These are phyloP conservation scores for Aristolochia fimbriata DNA, from an alignment of 164 flowering plant genomes.

Conservation along the genomic window DNA sequence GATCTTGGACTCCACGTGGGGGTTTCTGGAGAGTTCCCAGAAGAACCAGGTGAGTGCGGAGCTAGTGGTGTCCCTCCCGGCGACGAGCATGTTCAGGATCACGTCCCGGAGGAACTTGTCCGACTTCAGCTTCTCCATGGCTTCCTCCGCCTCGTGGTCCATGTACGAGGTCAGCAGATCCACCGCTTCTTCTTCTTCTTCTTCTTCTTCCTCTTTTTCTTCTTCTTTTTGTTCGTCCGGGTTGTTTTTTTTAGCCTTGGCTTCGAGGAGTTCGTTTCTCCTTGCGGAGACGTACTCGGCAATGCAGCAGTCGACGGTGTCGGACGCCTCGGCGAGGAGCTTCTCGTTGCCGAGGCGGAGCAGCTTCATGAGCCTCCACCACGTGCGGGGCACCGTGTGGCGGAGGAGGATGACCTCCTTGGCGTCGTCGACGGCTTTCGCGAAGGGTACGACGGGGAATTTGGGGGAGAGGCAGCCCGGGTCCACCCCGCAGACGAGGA, in stretches of 20 bases:
- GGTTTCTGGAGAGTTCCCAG: constrained; percentile 23
- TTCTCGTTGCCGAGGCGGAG: not conserved
- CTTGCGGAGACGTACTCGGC: constrained; percentile 4
- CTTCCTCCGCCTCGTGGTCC: constrained; percentile 2
- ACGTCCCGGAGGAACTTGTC: constrained; percentile 25
- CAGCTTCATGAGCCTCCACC: not conserved
- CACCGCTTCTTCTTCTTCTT: not conserved
- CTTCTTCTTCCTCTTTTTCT: not conserved
- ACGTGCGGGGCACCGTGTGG: constrained; percentile 17
- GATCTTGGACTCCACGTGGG: constrained; percentile 21
- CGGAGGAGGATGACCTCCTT: constrained; percentile 20
- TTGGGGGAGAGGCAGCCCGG: constrained; percentile 16
- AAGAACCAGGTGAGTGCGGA: constrained; percentile 33
- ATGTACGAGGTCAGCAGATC: constrained; percentile 17
- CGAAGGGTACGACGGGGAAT: constrained; percentile 19
- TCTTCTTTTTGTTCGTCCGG: too few relatives aligned
- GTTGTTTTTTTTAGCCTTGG: too few relatives aligned
- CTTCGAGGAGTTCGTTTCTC: constrained; percentile 4
- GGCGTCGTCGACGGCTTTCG: constrained; percentile 23
- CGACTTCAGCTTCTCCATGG: not conserved
- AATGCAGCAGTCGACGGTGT: constrained; percentile 9
- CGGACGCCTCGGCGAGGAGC: not conserved
- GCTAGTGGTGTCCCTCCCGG: constrained; percentile 28
- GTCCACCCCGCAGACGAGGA: constrained; percentile 16
- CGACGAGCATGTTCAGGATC: constrained; percentile 17